Percentiles rank a stretch among this genome's conserved stretches.
phyloP scores from a whole-genome alignment of 2,329 filamentous ascomycete species.

The Calonectria ilicicola region DNA sequence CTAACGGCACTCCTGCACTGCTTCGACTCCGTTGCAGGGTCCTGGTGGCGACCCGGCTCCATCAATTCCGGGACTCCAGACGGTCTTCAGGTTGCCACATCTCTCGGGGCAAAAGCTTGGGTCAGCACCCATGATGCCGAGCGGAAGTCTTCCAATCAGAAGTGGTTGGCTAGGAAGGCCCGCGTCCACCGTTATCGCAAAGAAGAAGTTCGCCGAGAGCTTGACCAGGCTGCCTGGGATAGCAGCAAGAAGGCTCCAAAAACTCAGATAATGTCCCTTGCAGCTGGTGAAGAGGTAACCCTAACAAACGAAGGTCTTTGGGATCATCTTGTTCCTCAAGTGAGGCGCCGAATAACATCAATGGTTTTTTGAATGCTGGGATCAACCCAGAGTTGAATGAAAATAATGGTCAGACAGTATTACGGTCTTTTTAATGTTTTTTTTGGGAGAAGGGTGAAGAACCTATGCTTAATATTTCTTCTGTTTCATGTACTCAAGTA shows the following conservation, averaged over 20 bases:
- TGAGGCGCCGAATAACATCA: background rate
- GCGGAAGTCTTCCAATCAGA: constrained; percentile 61
- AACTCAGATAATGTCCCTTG: constrained; percentile 57
- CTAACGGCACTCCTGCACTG: constrained; percentile 74
- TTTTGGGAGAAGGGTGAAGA: background rate
- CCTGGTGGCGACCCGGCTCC: constrained; percentile 72
- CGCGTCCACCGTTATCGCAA: constrained; percentile 57
- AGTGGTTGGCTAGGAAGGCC: constrained; percentile 63
- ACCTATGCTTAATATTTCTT: background rate
- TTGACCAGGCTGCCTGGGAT: constrained; percentile 29
- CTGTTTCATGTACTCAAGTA: background rate
- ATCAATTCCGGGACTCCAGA: constrained; percentile 68
- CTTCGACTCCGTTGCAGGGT: constrained; percentile 69
- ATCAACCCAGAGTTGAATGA: background rate
- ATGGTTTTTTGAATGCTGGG: background rate
- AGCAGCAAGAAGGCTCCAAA: constrained; percentile 18
- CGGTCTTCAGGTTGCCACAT: constrained; percentile 67
- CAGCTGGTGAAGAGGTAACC: constrained; percentile 56
- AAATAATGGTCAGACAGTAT: background rate
- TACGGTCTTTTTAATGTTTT: background rate
- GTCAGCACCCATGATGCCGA: constrained; percentile 72
- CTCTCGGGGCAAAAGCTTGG: constrained; percentile 68
- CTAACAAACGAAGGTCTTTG: constrained; percentile 55
- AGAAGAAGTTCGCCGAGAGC: constrained; percentile 57
- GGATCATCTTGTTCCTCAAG: constrained; percentile 18